phyloP scores from a whole-genome alignment of 331 rosid genomes.

The Spiraea crenata region DNA sequence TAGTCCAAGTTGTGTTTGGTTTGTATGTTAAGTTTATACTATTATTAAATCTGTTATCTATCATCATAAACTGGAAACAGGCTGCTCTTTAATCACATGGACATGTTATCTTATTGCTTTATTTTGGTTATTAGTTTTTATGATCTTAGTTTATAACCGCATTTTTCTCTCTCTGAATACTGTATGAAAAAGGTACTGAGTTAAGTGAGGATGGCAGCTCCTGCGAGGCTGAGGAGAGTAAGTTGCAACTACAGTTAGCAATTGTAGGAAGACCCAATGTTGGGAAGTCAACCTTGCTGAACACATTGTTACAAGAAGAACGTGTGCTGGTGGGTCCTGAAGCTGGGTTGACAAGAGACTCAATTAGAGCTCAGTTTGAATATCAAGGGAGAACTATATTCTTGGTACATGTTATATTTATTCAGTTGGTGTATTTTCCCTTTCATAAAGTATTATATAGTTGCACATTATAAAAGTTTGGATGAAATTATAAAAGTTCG shows the following conservation, averaged over 20 bases:
- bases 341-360: slow-evolving; percentile 95
- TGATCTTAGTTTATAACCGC: background rate
- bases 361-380: slow-evolving; percentile 86
- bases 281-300: slow-evolving; percentile 90
- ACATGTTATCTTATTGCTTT: background rate
- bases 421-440: slow-evolving; percentile 8
- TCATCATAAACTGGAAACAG: background rate
- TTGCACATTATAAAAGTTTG: background rate
- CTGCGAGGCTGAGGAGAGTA: slow-evolving; percentile 57
- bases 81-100: background rate
- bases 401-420: slow-evolving; percentile 46
- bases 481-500: background rate
- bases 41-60: background rate
- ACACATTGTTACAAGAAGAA: slow-evolving; percentile 77
- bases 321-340: slow-evolving; percentile 98
- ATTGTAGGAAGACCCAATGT: slow-evolving; percentile 98
- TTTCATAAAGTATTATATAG: background rate
- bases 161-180: slow-evolving; percentile 12
- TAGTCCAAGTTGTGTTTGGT: background rate
- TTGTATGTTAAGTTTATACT: background rate
- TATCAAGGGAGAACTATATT: slow-evolving; percentile 83
- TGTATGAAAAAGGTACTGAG: slow-evolving; percentile 48
- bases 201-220: slow-evolving; percentile 30
- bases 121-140: background rate
- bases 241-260: slow-evolving; percentile 78